phyloP scores from a whole-genome alignment of 345 rosid genomes.

The Populus nigra region DNA sequence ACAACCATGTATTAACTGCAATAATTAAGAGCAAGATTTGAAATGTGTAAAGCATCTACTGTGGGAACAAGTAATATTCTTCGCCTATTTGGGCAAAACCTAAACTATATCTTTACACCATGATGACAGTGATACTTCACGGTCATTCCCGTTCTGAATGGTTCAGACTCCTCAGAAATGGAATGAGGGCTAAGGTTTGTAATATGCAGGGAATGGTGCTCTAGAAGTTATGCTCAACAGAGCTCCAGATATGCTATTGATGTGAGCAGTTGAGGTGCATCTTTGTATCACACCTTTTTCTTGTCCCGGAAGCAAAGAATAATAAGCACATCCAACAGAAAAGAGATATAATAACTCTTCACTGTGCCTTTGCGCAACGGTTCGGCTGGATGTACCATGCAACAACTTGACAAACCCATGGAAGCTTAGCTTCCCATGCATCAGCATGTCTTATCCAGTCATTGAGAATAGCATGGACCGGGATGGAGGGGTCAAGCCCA shows the following conservation, averaged over 20 bases:
- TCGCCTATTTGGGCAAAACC: background rate
- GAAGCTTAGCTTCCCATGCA: slow-evolving; percentile 95
- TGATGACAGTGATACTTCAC: background rate
- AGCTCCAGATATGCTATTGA: background rate
- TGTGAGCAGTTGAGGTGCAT: background rate
- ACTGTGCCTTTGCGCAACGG: slow-evolving; percentile 19
- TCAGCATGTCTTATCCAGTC: slow-evolving; percentile 96
- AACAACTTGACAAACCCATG: slow-evolving; percentile 83
- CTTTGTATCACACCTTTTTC: background rate
- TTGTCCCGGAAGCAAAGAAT: background rate
- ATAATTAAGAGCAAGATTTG: background rate
- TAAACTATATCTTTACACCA: slow-evolving; percentile 6
- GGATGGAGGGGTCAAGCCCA: slow-evolving; percentile 80
- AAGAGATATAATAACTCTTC: background rate
- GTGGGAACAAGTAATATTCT: background rate
- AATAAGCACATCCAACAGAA: background rate
- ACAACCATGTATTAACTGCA: background rate
- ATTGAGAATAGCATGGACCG: slow-evolving; percentile 84
- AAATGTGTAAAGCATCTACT: background rate
- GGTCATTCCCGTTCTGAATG: too few species aligned
- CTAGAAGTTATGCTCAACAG: background rate
- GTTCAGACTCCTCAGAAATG: background rate
- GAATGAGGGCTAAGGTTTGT: background rate
- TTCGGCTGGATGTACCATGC: slow-evolving; percentile 77
- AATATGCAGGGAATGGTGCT: background rate